Evolutionary conservation across 2,329 filamentous ascomycete species (phyloP), one percentile per base, ranked within the genome.

Genomic region (Amesomyces nigricolor): DNA sequence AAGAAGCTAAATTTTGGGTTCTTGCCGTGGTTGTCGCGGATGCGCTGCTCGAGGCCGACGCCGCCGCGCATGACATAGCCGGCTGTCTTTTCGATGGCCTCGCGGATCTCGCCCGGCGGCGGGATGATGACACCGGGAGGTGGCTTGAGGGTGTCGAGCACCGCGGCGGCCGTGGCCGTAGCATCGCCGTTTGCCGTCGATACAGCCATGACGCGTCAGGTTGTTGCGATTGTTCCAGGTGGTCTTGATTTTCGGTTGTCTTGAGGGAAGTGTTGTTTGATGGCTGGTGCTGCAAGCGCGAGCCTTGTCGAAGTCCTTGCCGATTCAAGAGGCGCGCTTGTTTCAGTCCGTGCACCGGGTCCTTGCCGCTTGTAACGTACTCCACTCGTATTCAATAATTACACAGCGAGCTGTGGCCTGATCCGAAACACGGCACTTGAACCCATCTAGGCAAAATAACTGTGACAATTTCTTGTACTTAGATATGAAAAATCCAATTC

Each of bases 1-100:
- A 99, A 75, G 71, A 97, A 99, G 65, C 87, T 89, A 71, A 97
- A 94, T 68, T 95, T 95, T n/a, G 89, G 82, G 66, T 95, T 94
- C 62, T 79, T 79, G 64, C 82, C 81, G 69, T 95, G 87, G 72
- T 94, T 95, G 62, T 91, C 85, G 66, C 89, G 86, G 63, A 99
- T 87, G 63, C 87, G 85, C 65, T 91, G 87, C 73, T 95, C 88
- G 67, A 95, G 91, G 7, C 83, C 76, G 42, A 78, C 68, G 19
- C 83, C 83, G 64, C 85, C 85, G 60, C 83, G 75, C 62, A 86
- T 85, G 56, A 96, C 89, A 69, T 95, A 97, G 46, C 91, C 91
- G 51, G 94, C 92, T 11, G 92, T 96, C 75, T 95, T 97, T 72
- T 96, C 91, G 67, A 99, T 85, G 63, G 92, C 72, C 69, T 78